A percentile compares a stretch with the other conserved stretches of the same genome.
These are phyloP conservation scores for Clavispora fructus DNA, from an alignment of 805 yeast genomes.

Conservation along the genomic window DNA sequence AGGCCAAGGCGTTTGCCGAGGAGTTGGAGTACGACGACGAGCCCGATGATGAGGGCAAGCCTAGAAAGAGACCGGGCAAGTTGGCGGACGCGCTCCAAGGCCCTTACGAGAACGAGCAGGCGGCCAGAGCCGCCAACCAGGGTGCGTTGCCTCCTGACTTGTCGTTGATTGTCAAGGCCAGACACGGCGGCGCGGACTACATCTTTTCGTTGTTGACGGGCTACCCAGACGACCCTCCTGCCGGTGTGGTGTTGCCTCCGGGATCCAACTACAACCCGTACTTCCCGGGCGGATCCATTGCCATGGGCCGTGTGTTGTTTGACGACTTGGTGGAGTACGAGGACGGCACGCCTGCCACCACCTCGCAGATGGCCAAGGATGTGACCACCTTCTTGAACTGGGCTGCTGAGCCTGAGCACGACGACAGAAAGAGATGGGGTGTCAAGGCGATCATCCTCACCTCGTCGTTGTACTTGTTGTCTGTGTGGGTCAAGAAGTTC, in stretches of 20 bases:
- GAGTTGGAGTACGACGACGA: constrained; percentile 97
- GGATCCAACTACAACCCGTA: constrained; percentile 98
- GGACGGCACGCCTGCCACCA: constrained; percentile 97
- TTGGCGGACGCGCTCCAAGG: constrained; percentile 92
- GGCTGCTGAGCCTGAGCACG: constrained; percentile 98
- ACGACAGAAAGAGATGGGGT: constrained; percentile 96
- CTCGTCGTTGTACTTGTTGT: constrained; percentile 71
- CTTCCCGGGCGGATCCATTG: constrained; percentile 99
- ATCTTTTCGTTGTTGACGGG: constrained; percentile 94
- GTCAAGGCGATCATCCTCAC: constrained; percentile 81
- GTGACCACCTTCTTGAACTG: constrained; percentile 93
- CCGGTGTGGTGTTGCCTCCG: constrained; percentile 88
- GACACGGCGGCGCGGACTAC: constrained; percentile 97
- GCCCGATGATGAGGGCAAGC: constrained; percentile 94
- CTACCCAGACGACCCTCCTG: constrained; percentile 98
- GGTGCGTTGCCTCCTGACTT: constrained; percentile 99
- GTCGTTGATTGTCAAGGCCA: constrained; percentile 94
- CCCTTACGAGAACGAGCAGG: constrained; percentile 97
- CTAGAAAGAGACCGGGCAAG: constrained; percentile 97
- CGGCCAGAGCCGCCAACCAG: constrained; percentile 99
- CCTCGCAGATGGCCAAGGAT: constrained; percentile 99
- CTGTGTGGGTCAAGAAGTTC: constrained; percentile 94
- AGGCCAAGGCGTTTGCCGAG: constrained; percentile 90
- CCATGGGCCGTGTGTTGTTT: constrained; percentile 97
- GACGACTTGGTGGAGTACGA: constrained; percentile 98